Evolutionary conservation across 1,284 basidiomycete species (phyloP), one percentile per base, ranked within the genome.

Genomic region (Pholiota adiposa): DNA sequence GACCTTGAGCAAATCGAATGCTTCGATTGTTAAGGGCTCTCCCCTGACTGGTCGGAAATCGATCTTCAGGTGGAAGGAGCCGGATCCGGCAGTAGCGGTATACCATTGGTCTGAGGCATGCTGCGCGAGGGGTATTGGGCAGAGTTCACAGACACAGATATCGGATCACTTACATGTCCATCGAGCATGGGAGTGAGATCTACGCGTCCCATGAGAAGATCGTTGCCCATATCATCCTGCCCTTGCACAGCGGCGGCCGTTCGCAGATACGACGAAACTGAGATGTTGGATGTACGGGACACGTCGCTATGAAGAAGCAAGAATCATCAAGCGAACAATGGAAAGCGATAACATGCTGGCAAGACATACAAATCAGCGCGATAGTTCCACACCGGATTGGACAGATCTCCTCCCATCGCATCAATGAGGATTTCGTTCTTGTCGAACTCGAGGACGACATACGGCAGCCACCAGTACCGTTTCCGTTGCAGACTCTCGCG

Each of bases 361-460:
- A 4, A 58, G 19, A 83, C 90, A 69, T 73, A 95, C 93, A 98
- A 99, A 65, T 96, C 89, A n/a, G 97, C 94, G 55, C 90, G 88
- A 73, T 96, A 98, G 81, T 97, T 96, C 96, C 96, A 99, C 51
- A 94, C 86, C 1, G 97, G 97, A 69, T 79, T 86, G 12, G 83
- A 72, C 41, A 91, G 81, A 73, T 98, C 94, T 34, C 97, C 97
- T 4, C 93, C 96, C 65, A 98, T 84, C 6, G 96, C 95, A 79
- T 98, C 96, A 64, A 98, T 92, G 66, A 99, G 80, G 65, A 99
- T 90, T 76, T 99, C 96, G 78, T 99, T 99, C 87, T 98, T 98
- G 83, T 99, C 97, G 79, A 98, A 99, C 76, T 98, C 96, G 65
- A 98, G 87, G 40, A 97, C 96, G 73, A 97, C 90, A 70, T 98